Conservation (phyloP, 2,329 filamentous ascomycete genomes). For the Falciphora oryzae region DNA sequence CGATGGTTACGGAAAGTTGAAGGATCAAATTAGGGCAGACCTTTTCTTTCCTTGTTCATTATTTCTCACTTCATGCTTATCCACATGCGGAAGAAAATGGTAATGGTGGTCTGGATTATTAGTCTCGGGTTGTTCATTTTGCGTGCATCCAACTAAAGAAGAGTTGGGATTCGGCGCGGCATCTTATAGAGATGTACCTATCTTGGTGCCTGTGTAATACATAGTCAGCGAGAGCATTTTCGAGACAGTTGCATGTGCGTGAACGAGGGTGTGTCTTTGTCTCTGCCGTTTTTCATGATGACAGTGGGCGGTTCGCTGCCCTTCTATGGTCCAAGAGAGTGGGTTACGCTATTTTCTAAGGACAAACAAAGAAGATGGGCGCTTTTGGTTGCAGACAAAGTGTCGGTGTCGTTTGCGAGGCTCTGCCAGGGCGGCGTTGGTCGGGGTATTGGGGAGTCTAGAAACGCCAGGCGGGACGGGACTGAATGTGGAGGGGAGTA, state of each 20-base stretch:
- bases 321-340: no score
- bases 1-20: conserved; percentile 1
- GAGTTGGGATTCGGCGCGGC: not conserved
- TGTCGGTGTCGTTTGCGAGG: no score
- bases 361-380: no score
- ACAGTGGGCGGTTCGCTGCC: no score
- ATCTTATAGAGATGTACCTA: not conserved
- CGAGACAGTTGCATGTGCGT: no score
- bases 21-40: not conserved
- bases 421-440: no score
- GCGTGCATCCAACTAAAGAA: not conserved
- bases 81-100: not conserved
- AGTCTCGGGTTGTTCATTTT: not conserved
- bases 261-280: no score
- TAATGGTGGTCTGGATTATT: not conserved
- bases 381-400: no score
- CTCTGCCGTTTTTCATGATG: no score
- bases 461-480: no score
- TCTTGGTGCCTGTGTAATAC: not conserved
- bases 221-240: not conserved
- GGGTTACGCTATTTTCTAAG: no score
- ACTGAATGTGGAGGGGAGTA: not conserved
- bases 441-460: no score
- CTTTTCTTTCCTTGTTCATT: not conserved
- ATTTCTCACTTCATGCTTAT: not conserved